A percentile compares a stretch with the other conserved stretches of the same genome.
These are phyloP conservation scores for Fusarium ramigenum DNA, from an alignment of 2,329 filamentous ascomycete species.

Conservation along the genomic window DNA sequence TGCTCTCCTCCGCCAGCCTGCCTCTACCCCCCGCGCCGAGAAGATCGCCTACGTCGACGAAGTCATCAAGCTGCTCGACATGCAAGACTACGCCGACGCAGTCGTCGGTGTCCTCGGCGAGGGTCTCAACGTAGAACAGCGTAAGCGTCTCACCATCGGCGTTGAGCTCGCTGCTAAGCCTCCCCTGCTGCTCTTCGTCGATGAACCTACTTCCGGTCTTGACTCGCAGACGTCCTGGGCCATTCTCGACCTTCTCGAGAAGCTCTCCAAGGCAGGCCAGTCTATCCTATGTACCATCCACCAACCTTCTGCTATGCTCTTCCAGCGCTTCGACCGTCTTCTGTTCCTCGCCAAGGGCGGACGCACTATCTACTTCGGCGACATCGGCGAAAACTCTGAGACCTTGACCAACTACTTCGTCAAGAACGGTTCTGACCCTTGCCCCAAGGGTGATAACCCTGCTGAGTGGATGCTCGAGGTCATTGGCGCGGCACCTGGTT, in stretches of 20 bases:
- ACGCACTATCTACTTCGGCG: slow-evolving; percentile 41
- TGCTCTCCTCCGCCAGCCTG: slow-evolving; percentile 58
- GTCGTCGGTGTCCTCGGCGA: slow-evolving; percentile 59
- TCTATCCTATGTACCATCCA: slow-evolving; percentile 63
- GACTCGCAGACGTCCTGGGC: slow-evolving; percentile 73
- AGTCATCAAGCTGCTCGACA: slow-evolving; percentile 63
- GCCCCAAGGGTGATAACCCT: slow-evolving; percentile 37
- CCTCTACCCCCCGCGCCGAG: slow-evolving; percentile 54
- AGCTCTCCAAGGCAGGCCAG: slow-evolving; percentile 63
- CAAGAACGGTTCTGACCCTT: slow-evolving; percentile 29
- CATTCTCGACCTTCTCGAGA: slow-evolving; percentile 75
- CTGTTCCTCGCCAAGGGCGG: slow-evolving; percentile 54
- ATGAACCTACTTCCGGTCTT: slow-evolving; percentile 65
- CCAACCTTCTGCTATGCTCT: slow-evolving; percentile 54
- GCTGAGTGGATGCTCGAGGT: slow-evolving; percentile 44
- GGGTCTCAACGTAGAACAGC: slow-evolving; percentile 59
- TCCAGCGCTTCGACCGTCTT: slow-evolving; percentile 63
- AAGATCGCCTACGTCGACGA: slow-evolving; percentile 64
- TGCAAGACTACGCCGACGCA: slow-evolving; percentile 65
- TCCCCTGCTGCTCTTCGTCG: slow-evolving; percentile 61
- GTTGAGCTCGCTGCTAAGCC: slow-evolving; percentile 57
- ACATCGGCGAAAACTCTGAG: slow-evolving; percentile 40
- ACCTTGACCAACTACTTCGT: slow-evolving; percentile 35
- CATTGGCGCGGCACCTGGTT: slow-evolving; percentile 40
- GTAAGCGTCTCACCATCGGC: slow-evolving; percentile 63